phyloP scores from a whole-genome alignment of 2,329 filamentous ascomycete species.

The Hypoxylon rubiginosum region DNA sequence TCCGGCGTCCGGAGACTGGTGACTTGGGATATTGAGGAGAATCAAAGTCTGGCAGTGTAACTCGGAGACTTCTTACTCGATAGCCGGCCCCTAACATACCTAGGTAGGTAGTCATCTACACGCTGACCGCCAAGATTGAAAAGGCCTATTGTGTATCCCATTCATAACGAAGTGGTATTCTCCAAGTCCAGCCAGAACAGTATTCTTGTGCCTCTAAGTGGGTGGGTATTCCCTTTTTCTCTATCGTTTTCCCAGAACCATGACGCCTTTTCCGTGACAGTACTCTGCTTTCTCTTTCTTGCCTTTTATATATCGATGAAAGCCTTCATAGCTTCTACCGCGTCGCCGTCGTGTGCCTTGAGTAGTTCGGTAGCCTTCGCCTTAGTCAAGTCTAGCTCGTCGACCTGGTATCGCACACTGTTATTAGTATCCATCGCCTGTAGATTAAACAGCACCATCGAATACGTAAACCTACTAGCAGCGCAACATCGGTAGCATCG shows the following conservation, averaged over 20 bases:
- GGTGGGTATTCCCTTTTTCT: conserved; percentile 30
- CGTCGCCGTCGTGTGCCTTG: conserved; percentile 77
- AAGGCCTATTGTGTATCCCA: not conserved
- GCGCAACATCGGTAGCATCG: conserved; percentile 76
- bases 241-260: conserved; percentile 21
- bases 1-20: not conserved
- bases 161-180: not conserved
- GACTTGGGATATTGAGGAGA: no score
- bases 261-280: conserved; percentile 26
- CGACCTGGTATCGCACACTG: conserved; percentile 61
- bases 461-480: conserved; percentile 68
- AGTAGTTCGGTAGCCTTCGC: conserved; percentile 80
- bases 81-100: no score
- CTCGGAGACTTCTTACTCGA: no score
- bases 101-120: not conserved
- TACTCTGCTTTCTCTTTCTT: not conserved
- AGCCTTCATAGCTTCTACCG: conserved; percentile 74
- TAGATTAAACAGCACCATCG: no score
- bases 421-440: not conserved
- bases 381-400: conserved; percentile 80
- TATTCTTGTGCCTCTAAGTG: not conserved
- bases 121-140: not conserved
- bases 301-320: conserved; percentile 55
- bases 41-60: not conserved
- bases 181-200: not conserved